phyloP scores from a whole-genome alignment of 345 rosid genomes.

The Aquilaria malaccensis region DNA sequence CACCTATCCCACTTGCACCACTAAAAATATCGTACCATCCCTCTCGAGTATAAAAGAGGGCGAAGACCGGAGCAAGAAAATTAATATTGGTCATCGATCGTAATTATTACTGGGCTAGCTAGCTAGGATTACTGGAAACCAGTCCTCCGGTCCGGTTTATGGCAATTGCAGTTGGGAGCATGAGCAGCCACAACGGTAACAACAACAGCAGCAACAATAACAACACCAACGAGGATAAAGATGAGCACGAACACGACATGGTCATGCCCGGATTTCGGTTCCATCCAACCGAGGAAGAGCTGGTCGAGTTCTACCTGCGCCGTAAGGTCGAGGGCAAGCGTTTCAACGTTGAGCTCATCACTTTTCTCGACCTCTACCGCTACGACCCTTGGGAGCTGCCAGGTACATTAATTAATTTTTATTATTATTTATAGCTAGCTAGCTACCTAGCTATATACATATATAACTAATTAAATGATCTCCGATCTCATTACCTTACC shows the following conservation, averaged over 20 bases:
- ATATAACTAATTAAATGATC: background rate
- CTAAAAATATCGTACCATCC: constrained; percentile 17
- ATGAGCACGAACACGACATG: constrained; percentile 88
- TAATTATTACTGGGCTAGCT: too few species aligned
- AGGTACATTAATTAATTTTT: constrained; percentile 31
- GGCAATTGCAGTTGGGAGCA: constrained; percentile 60
- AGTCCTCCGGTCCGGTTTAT: constrained; percentile 13
- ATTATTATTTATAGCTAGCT: background rate
- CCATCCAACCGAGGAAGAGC: constrained; percentile 99
- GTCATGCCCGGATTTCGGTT: constrained; percentile 99
- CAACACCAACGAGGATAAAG: constrained; percentile 24
- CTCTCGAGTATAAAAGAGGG: constrained; percentile 18
- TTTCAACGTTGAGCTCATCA: constrained; percentile 93
- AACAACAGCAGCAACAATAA: constrained; percentile 18
- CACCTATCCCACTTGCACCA: constrained; percentile 17
- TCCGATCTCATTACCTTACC: background rate
- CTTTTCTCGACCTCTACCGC: constrained; percentile 98
- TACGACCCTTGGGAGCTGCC: constrained; percentile 99
- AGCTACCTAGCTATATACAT: constrained; percentile 2
- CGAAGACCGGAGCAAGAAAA: background rate
- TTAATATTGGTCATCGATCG: background rate
- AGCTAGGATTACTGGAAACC: too few species aligned
- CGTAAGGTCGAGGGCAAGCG: constrained; percentile 99
- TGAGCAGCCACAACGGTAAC: constrained; percentile 37
- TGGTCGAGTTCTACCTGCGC: constrained; percentile 98